phyloP scores from a whole-genome alignment of 441 rosid genomes.

The Gossypium gossypioides region DNA sequence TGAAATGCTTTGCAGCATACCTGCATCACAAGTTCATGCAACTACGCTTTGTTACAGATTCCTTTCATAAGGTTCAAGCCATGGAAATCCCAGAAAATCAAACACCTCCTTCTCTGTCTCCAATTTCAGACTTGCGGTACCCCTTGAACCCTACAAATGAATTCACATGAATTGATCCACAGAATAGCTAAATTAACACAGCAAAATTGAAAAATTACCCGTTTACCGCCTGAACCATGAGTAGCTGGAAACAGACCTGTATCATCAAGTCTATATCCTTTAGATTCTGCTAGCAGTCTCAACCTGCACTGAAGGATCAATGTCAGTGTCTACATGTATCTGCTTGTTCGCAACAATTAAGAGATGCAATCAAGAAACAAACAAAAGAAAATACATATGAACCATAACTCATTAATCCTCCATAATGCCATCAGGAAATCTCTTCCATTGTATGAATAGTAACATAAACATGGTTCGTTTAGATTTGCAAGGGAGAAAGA shows the following conservation, averaged over 20 bases:
- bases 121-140: constrained; percentile 47
- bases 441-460: not conserved
- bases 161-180: not conserved
- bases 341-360: not conserved
- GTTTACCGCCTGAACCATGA: constrained; percentile 59
- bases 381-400: not conserved
- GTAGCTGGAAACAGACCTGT: constrained; percentile 79
- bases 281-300: constrained; percentile 79
- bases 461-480: not conserved
- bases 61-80: constrained; percentile 74
- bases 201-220: constrained; percentile 30
- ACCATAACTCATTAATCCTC: not conserved
- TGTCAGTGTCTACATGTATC: not conserved
- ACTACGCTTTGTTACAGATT: constrained; percentile 36
- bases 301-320: constrained; percentile 40
- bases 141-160: constrained; percentile 53
- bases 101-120: constrained; percentile 64
- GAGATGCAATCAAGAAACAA: not conserved
- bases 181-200: not conserved
- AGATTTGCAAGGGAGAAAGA: not conserved
- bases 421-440: not conserved
- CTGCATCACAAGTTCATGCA: constrained; percentile 8
- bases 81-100: constrained; percentile 72
- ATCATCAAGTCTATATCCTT: constrained; percentile 79
- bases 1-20: not conserved